phyloP scores from a whole-genome alignment of 2,329 filamentous ascomycete genomes.

The Keithomyces neogunnii region DNA sequence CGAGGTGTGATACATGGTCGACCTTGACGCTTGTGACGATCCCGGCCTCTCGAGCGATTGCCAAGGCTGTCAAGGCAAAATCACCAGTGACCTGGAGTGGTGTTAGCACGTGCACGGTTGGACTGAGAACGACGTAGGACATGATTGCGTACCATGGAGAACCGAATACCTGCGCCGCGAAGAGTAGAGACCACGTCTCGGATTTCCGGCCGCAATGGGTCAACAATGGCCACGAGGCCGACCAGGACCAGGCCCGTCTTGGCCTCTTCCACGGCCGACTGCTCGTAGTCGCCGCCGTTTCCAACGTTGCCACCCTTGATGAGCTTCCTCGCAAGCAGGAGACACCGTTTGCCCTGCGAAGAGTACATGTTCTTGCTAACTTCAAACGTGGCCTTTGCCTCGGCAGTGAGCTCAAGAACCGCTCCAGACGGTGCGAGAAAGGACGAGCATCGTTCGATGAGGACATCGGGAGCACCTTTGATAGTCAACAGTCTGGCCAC shows the following conservation, averaged over 20 bases:
- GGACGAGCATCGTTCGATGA: conserved; percentile 54
- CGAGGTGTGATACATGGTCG: conserved; percentile 45
- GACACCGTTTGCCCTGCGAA: conserved; percentile 56
- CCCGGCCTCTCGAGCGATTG: conserved; percentile 64
- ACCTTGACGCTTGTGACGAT: conserved; percentile 53
- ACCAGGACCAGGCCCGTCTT: conserved; percentile 56
- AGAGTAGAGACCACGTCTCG: conserved; percentile 57
- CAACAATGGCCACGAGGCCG: conserved; percentile 69
- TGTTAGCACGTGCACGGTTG: background rate
- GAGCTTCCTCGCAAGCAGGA: conserved; percentile 56
- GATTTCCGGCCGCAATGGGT: conserved; percentile 68
- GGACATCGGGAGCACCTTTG: conserved; percentile 70
- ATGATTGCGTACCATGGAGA: conserved; percentile 55
- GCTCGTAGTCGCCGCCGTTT: conserved; percentile 36
- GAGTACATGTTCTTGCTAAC: conserved; percentile 61
- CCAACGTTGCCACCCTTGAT: conserved; percentile 32
- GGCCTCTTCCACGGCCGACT: conserved; percentile 46
- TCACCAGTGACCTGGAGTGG: conserved; percentile 57
- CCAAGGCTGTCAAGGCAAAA: conserved; percentile 64
- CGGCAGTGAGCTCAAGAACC: conserved; percentile 37
- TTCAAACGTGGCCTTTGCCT: conserved; percentile 40
- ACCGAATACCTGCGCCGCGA: conserved; percentile 61
- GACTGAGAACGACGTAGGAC: background rate
- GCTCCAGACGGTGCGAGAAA: conserved; percentile 49
- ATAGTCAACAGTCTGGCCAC: conserved; percentile 52